Conservation (phyloP, 371 early-diverging fungal genomes). For the Blakeslea trispora region DNA sequence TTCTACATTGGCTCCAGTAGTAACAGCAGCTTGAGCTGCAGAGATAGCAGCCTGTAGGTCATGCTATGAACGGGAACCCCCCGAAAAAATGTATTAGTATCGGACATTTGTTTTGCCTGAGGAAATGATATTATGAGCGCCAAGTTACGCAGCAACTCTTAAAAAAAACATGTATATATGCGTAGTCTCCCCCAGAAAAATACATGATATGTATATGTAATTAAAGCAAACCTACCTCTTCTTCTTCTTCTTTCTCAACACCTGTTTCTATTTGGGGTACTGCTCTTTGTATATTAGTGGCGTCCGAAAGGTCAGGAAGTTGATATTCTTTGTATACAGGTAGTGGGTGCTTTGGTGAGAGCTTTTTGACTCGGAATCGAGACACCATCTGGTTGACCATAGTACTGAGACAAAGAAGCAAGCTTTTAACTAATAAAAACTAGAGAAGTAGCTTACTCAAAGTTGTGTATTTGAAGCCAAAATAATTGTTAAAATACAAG, state of each 20-base stretch:
- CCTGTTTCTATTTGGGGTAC: slow-evolving; percentile 74
- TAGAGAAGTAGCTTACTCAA: background rate
- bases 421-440: background rate
- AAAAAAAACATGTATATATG: slow-evolving; percentile 2
- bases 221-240: slow-evolving; percentile 49
- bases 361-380: slow-evolving; percentile 88
- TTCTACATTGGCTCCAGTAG: slow-evolving; percentile 55
- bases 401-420: slow-evolving; percentile 10
- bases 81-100: background rate
- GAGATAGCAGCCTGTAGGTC: slow-evolving; percentile 94
- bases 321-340: slow-evolving; percentile 81
- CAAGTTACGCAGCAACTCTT: background rate
- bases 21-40: slow-evolving; percentile 71
- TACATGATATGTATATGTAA: slow-evolving; percentile 7
- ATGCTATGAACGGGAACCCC: slow-evolving; percentile 37
- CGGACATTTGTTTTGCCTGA: background rate
- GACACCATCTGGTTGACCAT: slow-evolving; percentile 52
- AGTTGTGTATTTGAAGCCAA: background rate
- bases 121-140: slow-evolving; percentile 17
- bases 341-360: slow-evolving; percentile 84
- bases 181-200: slow-evolving; percentile 4
- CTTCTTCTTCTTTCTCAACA: slow-evolving; percentile 75
- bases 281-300: slow-evolving; percentile 70
- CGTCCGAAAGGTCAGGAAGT: slow-evolving; percentile 84
- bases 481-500: slow-evolving; percentile 2